Conservation (phyloP, 192 early-diverging fungal species). For the Backusella luteola region DNA sequence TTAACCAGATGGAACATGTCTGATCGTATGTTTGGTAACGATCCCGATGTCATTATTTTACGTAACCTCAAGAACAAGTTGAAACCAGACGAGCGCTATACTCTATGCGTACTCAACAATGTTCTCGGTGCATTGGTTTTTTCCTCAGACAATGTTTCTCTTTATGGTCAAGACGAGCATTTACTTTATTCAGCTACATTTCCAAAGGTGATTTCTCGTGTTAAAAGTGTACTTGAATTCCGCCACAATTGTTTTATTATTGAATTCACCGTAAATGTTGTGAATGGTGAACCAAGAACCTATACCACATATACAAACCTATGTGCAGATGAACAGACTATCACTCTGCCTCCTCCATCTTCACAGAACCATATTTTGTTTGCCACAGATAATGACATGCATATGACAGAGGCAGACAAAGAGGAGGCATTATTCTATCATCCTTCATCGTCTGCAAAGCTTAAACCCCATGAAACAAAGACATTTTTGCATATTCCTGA, state of each 20-base stretch:
- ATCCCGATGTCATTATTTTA: slow-evolving; percentile 51
- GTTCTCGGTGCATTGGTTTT: slow-evolving; percentile 49
- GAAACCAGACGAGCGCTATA: slow-evolving; percentile 39
- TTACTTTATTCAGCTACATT: slow-evolving; percentile 36
- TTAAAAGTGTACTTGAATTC: slow-evolving; percentile 22
- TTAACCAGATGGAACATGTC: slow-evolving; percentile 45
- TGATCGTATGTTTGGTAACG: slow-evolving; percentile 50
- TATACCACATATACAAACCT: slow-evolving; percentile 42
- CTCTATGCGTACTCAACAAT: slow-evolving; percentile 47
- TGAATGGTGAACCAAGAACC: background rate
- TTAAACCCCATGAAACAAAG: slow-evolving; percentile 41
- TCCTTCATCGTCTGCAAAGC: slow-evolving; percentile 27
- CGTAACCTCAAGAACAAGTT: slow-evolving; percentile 44
- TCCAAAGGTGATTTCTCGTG: slow-evolving; percentile 25
- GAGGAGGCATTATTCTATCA: slow-evolving; percentile 32
- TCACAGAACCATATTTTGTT: slow-evolving; percentile 21
- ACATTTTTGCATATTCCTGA: slow-evolving; percentile 36
- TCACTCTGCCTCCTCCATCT: slow-evolving; percentile 29
- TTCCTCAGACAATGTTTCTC: slow-evolving; percentile 42
- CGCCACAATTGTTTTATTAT: slow-evolving; percentile 39
- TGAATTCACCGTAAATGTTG: slow-evolving; percentile 22
- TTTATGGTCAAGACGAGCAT: slow-evolving; percentile 34
- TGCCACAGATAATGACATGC: slow-evolving; percentile 14
- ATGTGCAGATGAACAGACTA: slow-evolving; percentile 30
- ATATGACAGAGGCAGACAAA: slow-evolving; percentile 27